Evolutionary conservation across 495 filamentous ascomycete species (phyloP).

Genomic region (Aspergillus egyptiacus): DNA sequence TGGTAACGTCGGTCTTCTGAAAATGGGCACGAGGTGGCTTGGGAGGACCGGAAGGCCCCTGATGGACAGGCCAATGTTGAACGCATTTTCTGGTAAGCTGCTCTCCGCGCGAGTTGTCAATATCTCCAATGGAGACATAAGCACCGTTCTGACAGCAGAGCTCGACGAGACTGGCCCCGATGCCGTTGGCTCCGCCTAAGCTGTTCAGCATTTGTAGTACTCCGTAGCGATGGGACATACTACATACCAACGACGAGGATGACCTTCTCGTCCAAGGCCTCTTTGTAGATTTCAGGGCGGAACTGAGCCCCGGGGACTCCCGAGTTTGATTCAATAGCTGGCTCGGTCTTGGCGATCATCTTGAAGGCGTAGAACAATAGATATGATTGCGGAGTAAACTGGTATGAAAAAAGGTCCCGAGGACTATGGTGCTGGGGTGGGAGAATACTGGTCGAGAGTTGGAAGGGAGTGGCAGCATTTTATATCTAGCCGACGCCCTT

Average conservation of each 20-base stretch:
- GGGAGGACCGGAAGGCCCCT: slow-evolving; percentile 17
- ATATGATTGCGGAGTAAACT: neutral
- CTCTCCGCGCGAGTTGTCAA: slow-evolving; percentile 29
- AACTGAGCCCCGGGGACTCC: slow-evolving; percentile 12
- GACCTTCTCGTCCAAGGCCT: slow-evolving; percentile 18
- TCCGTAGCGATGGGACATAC: slow-evolving; percentile 4
- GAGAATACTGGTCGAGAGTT: no score
- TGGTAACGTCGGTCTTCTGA: slow-evolving; percentile 39
- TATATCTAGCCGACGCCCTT: no score
- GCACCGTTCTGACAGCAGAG: slow-evolving; percentile 41
- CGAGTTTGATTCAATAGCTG: slow-evolving; percentile 9
- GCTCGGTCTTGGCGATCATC: slow-evolving; percentile 20
- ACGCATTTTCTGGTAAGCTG: slow-evolving; percentile 19
- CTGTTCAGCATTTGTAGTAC: neutral
- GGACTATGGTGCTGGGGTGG: neutral
- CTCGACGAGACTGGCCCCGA: slow-evolving; percentile 47
- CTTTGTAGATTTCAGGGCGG: slow-evolving; percentile 3
- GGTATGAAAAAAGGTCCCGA: neutral
- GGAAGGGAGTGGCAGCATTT: neutral
- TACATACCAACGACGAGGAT: slow-evolving; percentile 19
- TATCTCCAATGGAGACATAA: slow-evolving; percentile 42
- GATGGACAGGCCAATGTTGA: slow-evolving; percentile 23
- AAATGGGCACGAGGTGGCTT: slow-evolving; percentile 29
- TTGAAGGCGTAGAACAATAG: neutral
- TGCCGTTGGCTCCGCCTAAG: slow-evolving; percentile 49